These are phyloP conservation scores for Boletus barrowsii DNA, from an alignment of 768 basidiomycete genomes.

Conservation along the genomic window DNA sequence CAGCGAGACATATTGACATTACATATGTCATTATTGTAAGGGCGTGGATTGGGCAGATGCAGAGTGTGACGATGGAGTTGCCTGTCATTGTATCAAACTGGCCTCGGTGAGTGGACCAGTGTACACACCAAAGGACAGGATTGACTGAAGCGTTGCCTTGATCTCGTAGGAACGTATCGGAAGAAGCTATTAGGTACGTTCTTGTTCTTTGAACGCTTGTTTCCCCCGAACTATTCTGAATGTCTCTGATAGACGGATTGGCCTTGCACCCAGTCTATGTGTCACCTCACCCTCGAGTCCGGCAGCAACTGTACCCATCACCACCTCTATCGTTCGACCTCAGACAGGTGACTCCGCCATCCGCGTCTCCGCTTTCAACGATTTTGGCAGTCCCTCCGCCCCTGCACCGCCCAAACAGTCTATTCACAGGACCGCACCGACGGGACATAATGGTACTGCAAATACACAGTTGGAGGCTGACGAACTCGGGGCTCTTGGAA, in stretches of 20 bases:
- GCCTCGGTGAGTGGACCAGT: constrained; percentile 57
- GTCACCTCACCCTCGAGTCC: constrained; percentile 26
- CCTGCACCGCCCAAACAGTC: constrained; percentile 14
- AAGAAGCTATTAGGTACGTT: constrained; percentile 58
- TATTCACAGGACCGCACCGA: constrained; percentile 30
- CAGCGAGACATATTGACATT: constrained; percentile 83
- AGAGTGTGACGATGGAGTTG: constrained; percentile 65
- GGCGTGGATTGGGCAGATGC: constrained; percentile 69
- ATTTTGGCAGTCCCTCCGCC: constrained; percentile 8
- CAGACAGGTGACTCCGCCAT: constrained; percentile 18
- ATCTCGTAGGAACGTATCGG: constrained; percentile 57
- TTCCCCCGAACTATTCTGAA: background rate
- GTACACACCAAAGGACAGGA: background rate
- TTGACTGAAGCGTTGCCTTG: background rate
- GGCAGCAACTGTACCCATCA: constrained; percentile 30
- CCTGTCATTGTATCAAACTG: constrained; percentile 84
- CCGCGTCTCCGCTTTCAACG: constrained; percentile 6
- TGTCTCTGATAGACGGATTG: constrained; percentile 42
- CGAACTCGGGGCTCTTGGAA: constrained; percentile 21
- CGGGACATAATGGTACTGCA: constrained; percentile 18
- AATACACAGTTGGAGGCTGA: constrained; percentile 12
- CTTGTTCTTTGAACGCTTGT: background rate
- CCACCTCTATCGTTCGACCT: constrained; percentile 21
- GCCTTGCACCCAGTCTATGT: constrained; percentile 42
- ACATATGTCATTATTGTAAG: constrained; percentile 75